phyloP scores from a whole-genome alignment of 345 rosid species.

The Rubroshorea leprosula region DNA sequence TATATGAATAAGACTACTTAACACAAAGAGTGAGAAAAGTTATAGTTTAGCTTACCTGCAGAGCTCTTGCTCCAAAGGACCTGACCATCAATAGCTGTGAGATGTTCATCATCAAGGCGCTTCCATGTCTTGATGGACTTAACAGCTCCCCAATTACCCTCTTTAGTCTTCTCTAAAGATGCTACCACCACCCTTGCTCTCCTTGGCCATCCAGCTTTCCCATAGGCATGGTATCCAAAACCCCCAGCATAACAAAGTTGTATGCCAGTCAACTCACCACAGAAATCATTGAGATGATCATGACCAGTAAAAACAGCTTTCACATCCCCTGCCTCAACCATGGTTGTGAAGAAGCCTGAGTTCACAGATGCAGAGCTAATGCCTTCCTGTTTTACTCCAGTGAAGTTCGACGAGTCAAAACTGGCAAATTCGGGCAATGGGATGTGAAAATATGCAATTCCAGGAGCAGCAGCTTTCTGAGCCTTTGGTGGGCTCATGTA shows the following conservation, averaged over 20 bases:
- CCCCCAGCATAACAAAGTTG: constrained; percentile 94
- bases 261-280: constrained; percentile 55
- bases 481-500: constrained; percentile 50
- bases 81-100: constrained; percentile 53
- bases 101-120: constrained; percentile 69
- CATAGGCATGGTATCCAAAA: constrained; percentile 92
- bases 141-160: constrained; percentile 64
- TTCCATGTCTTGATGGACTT: constrained; percentile 89
- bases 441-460: constrained; percentile 86
- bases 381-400: constrained; percentile 66
- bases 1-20: too few relatives aligned
- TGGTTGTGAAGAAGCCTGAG: constrained; percentile 82
- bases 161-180: constrained; percentile 51
- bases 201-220: constrained; percentile 86
- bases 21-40: background rate
- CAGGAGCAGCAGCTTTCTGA: constrained; percentile 67
- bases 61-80: constrained; percentile 70
- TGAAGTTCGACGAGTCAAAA: constrained; percentile 53
- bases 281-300: constrained; percentile 87
- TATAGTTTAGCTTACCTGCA: constrained; percentile 28
- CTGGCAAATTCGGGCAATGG: constrained; percentile 71
- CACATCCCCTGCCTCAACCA: constrained; percentile 76
- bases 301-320: constrained; percentile 88
- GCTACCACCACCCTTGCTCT: constrained; percentile 73
- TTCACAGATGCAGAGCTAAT: constrained; percentile 66